phyloP scores from a whole-genome alignment of 306 rosid genomes.

The Sphenostylis stenocarpa region DNA sequence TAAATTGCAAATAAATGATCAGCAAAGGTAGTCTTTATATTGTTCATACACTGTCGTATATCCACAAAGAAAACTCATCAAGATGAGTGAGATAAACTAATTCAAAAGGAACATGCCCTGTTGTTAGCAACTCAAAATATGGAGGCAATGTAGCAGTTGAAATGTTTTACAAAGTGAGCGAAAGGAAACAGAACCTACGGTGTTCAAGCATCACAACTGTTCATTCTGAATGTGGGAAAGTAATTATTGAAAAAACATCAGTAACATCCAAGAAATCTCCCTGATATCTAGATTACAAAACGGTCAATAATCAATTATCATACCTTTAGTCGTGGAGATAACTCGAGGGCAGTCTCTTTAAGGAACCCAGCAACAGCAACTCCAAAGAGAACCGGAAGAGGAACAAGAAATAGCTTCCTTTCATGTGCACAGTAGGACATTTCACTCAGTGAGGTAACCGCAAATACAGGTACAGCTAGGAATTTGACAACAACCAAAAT shows the following conservation, averaged over 20 bases:
- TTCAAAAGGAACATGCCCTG: background rate
- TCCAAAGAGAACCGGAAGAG: constrained; percentile 70
- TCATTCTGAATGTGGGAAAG: constrained; percentile 6
- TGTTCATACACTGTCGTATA: background rate
- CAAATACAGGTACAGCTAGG: constrained; percentile 65
- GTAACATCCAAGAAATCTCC: constrained; percentile 16
- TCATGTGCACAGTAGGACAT: constrained; percentile 86
- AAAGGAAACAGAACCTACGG: background rate
- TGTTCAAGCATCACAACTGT: constrained; percentile 3
- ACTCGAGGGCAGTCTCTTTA: constrained; percentile 58
- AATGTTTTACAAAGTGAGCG: background rate
- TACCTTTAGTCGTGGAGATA: constrained; percentile 79
- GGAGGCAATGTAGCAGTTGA: background rate
- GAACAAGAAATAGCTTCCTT: constrained; percentile 68
- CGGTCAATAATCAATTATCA: constrained; percentile 10
- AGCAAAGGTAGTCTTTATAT: background rate
- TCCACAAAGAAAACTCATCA: constrained; percentile 4
- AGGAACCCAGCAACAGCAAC: constrained; percentile 67
- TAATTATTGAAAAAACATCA: constrained; percentile 1
- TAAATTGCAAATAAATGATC: background rate
- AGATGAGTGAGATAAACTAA: constrained; percentile 12
- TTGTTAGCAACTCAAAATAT: constrained; percentile 6
- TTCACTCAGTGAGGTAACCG: constrained; percentile 76
- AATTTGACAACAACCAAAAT: constrained; percentile 63
- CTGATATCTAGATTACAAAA: background rate